Conservation (phyloP, 106 monocot genomes). For the Dendrobium chrysotoxum region DNA sequence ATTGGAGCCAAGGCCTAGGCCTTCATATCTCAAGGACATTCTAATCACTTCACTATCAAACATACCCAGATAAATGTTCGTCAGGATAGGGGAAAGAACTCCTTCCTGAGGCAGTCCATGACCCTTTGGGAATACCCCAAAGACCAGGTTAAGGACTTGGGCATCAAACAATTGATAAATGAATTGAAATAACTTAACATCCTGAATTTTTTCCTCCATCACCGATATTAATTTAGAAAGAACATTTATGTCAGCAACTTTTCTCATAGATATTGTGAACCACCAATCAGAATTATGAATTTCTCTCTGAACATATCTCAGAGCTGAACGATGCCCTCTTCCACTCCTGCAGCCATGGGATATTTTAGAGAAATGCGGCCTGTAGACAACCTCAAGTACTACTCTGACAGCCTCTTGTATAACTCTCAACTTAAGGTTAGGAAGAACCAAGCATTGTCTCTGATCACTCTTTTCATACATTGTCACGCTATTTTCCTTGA, state of each 20-base stretch:
- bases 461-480: conserved; percentile 26
- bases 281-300: conserved; percentile 51
- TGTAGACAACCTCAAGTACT: conserved; percentile 74
- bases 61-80: conserved; percentile 82
- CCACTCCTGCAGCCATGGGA: conserved; percentile 93
- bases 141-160: conserved; percentile 62
- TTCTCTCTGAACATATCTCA: conserved; percentile 49
- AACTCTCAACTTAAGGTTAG: conserved; percentile 58
- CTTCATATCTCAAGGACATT: conserved; percentile 80
- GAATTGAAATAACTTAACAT: conserved; percentile 40
- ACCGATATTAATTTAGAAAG: conserved; percentile 46
- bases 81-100: conserved; percentile 76
- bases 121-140: conserved; percentile 85
- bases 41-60: conserved; percentile 66
- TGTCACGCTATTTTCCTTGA: conserved; percentile 25
- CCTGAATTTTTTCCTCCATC: conserved; percentile 72
- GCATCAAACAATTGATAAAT: conserved; percentile 68
- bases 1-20: conserved; percentile 18
- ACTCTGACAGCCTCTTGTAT: conserved; percentile 75
- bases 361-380: conserved; percentile 85
- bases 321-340: conserved; percentile 66
- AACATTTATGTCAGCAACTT: conserved; percentile 39
- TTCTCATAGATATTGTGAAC: conserved; percentile 64
- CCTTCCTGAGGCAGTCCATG: conserved; percentile 98
- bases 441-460: conserved; percentile 56